Evolutionary conservation across 768 basidiomycete genomes (phyloP).

Genomic region (Lyophyllum atratum): DNA sequence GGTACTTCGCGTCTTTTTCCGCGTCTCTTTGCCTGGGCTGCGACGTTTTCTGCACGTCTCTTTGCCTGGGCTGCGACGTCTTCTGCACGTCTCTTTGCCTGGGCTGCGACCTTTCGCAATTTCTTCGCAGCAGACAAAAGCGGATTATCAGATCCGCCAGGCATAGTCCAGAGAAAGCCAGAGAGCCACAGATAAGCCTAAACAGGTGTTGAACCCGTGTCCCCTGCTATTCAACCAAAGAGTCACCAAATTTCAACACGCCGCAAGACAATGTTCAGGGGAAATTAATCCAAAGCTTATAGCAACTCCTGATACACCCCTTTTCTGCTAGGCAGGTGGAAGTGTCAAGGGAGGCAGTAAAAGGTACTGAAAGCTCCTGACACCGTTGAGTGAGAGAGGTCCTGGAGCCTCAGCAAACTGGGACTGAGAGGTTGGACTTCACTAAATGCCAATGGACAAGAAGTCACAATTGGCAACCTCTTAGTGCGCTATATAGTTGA

Average conservation of each 20-base stretch:
- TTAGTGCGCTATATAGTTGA: background rate
- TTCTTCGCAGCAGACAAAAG: background rate
- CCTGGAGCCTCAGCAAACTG: slow-evolving; percentile 4
- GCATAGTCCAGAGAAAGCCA: background rate
- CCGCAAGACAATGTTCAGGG: background rate
- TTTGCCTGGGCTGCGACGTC: background rate
- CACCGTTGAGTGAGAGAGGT: slow-evolving; percentile 7
- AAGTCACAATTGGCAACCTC: slow-evolving; percentile 1
- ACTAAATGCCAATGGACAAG: background rate
- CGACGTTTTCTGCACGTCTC: background rate
- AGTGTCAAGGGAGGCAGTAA: background rate
- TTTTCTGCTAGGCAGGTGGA: no score
- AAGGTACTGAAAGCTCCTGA: background rate
- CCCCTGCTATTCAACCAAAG: background rate
- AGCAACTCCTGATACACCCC: background rate
- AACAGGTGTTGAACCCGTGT: slow-evolving; percentile 12
- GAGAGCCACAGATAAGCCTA: background rate
- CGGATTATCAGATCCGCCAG: background rate
- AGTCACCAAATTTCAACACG: background rate
- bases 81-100: background rate
- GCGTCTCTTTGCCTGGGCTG: no score
- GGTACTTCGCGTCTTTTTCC: background rate
- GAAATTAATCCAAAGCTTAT: background rate
- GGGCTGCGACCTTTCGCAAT: background rate
- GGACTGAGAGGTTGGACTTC: slow-evolving; percentile 5